Conservation (phyloP, 176 grass and related monocot species). For the Cocos nucifera region DNA sequence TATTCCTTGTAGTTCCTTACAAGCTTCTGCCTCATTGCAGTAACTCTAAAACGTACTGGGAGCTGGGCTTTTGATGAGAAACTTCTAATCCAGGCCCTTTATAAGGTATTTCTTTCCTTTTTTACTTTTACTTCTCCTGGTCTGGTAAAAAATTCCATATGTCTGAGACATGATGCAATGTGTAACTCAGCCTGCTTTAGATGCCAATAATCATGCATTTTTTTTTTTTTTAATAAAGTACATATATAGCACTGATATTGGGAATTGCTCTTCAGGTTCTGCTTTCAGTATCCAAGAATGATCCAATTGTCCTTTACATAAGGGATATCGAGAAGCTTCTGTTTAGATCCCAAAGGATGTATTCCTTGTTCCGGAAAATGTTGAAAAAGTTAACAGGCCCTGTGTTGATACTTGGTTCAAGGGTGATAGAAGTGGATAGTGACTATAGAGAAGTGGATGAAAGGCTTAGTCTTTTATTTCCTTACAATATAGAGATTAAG, state of each 20-base stretch:
- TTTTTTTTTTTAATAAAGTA: no score
- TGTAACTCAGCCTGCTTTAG: no score
- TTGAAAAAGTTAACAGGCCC: constrained; percentile 61
- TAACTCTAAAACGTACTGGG: constrained; percentile 41
- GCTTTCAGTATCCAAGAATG: constrained; percentile 64
- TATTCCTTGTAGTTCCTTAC: no score
- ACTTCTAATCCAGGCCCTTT: constrained; percentile 80
- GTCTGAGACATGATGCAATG: no score
- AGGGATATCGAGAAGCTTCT: constrained; percentile 87
- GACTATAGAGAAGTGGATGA: constrained; percentile 52
- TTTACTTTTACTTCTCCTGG: not conserved
- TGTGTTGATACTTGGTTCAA: constrained; percentile 62
- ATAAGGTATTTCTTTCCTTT: constrained; percentile 44
- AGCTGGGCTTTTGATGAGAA: constrained; percentile 81
- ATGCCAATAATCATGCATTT: no score
- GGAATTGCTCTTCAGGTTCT: constrained; percentile 32
- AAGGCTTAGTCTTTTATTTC: constrained; percentile 45
- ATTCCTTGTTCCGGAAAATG: constrained; percentile 67
- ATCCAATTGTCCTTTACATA: constrained; percentile 70
- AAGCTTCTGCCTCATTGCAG: constrained; percentile 34
- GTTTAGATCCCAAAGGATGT: constrained; percentile 77
- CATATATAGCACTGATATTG: not conserved
- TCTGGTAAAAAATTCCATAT: no score
- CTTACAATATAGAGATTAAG: constrained; percentile 66
- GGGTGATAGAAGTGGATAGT: constrained; percentile 35